phyloP scores from a whole-genome alignment of 371 early-diverging fungal species.

The Mortierella sp. region DNA sequence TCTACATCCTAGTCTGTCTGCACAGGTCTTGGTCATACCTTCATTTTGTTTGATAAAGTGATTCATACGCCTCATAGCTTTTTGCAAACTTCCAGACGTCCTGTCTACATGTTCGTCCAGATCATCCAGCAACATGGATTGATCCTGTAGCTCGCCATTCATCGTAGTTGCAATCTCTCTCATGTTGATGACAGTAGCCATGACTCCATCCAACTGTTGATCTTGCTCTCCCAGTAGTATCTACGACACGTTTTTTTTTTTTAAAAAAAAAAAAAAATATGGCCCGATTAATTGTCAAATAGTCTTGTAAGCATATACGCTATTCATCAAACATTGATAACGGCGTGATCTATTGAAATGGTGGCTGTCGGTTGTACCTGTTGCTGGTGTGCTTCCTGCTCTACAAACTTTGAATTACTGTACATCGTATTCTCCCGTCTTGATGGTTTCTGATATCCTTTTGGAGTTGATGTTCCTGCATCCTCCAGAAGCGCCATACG shows the following conservation, averaged over 20 bases:
- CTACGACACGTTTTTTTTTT: conserved; percentile 15
- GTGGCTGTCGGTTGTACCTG: conserved; percentile 12
- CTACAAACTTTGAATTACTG: conserved; percentile 56
- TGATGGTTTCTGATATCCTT: conserved; percentile 46
- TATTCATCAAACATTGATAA: too few relatives aligned
- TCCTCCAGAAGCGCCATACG: conserved; percentile 47
- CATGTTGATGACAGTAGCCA: conserved; percentile 70
- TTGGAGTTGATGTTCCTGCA: conserved; percentile 29
- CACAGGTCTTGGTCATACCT: conserved; percentile 52
- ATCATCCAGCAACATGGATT: conserved; percentile 68
- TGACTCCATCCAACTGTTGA: conserved; percentile 69
- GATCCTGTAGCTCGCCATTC: conserved; percentile 72
- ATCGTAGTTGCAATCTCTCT: conserved; percentile 75
- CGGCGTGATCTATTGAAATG: too few relatives aligned
- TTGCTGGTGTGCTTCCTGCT: conserved; percentile 57
- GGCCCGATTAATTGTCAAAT: too few relatives aligned
- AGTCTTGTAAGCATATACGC: too few relatives aligned
- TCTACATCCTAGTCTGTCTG: background rate
- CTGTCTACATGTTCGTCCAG: conserved; percentile 71
- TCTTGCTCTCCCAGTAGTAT: conserved; percentile 74
- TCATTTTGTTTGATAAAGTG: conserved; percentile 70
- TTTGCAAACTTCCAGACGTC: conserved; percentile 62
- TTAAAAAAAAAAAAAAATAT: too few relatives aligned
- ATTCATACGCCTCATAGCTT: conserved; percentile 69
- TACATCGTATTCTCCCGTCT: conserved; percentile 56